Percentiles rank a stretch among this genome's conserved stretches.
phyloP scores from a whole-genome alignment of 257 asterid species.

The Przewalskia tangutica region DNA sequence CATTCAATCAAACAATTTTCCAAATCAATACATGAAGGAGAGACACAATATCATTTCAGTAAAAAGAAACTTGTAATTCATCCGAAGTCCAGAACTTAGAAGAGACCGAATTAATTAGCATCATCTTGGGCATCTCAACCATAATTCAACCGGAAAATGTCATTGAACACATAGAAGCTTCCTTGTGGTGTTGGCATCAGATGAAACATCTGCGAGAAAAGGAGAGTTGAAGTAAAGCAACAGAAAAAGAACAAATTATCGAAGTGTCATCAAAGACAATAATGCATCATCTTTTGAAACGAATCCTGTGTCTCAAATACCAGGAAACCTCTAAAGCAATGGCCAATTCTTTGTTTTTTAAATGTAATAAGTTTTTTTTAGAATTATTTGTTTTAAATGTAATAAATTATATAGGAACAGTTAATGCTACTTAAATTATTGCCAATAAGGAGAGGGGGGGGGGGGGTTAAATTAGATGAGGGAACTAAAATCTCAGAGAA shows the following conservation, averaged over 20 bases:
- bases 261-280: background rate
- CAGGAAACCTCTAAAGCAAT: background rate
- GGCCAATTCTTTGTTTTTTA: background rate
- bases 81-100: background rate
- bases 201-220: slow-evolving; percentile 21
- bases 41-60: background rate
- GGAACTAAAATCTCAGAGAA: background rate
- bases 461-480: background rate
- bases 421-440: background rate
- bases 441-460: background rate
- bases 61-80: background rate
- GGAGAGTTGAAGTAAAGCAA: background rate
- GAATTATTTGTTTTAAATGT: background rate
- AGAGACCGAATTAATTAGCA: background rate
- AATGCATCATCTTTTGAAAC: background rate
- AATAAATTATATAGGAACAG: background rate
- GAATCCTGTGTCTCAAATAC: background rate
- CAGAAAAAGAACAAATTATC: background rate
- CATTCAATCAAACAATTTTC: background rate
- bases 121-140: slow-evolving; percentile 1
- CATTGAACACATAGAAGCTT: slow-evolving; percentile 18
- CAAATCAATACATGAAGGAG: background rate
- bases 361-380: background rate
- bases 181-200: slow-evolving; percentile 22
- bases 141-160: slow-evolving; percentile 18